Evolutionary conservation across 345 rosid genomes (phyloP), one percentile per base, ranked within the genome.

Genomic region (Zanthoxylum bungeanum): DNA sequence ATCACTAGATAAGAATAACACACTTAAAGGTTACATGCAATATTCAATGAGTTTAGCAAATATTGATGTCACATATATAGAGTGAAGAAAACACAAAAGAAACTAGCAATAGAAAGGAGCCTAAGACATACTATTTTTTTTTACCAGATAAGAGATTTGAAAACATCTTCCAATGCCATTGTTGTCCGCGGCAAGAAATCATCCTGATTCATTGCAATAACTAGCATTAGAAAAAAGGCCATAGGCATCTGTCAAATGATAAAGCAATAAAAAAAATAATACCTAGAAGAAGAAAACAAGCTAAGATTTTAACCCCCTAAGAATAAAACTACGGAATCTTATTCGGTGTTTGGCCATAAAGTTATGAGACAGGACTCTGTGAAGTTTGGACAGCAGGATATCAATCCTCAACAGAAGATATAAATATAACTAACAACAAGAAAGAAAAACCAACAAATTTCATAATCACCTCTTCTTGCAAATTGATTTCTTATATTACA

Each of bases 101-200:
- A 17, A 16, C 44, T n/a, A 49, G 49, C n/a, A 73, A 42, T 27
- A 12, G 57, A 75, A 81, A 76, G 80, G 82, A 39, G 70, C 73
- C 25, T 44, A 77, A 71, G 78, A 83, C 83, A 73, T 77, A 82
- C 78, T 74, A 76, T 74, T 73, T 80, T 73, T 85, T 90, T n/a
- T n/a, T n/a, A 94, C 98, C 98, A 94, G n/a, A n/a, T 74, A 82
- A 95, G 77, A 58, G 88, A 89, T 82, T 90, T 88, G 88, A 82
- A 95, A 81, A 92, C 87, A 77, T 82, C 86, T 75, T 90, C 93
- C 77, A 95, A 75, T 24, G 95, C 93, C 10, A 85, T 81, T 66
- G 97, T 92, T 19, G 99, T 78, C 75, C 98, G 91, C 72, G 99
- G 98, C 77, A 95, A 84, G 83, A 95, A 95, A 79, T 90, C 98